A percentile compares a stretch with the other conserved stretches of the same genome.
phyloP scores from a whole-genome alignment of 2,329 filamentous ascomycete species.

The Aureobasidium melanogenum region DNA sequence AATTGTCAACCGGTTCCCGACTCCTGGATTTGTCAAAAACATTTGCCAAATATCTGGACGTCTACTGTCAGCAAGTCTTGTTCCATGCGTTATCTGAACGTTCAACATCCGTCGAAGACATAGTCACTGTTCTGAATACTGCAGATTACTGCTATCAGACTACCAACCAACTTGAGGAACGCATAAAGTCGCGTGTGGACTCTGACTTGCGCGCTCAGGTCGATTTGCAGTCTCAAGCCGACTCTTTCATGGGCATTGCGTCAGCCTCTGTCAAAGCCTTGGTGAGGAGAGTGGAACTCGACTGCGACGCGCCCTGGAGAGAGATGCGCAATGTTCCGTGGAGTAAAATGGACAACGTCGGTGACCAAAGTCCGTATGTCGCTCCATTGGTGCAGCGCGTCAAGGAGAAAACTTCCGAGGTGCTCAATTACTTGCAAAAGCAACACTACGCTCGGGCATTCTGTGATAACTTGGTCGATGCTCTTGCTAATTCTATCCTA shows the following conservation, averaged over 20 bases:
- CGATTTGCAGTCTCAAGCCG: conserved; percentile 85
- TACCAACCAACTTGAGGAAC: conserved; percentile 87
- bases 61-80: conserved; percentile 89
- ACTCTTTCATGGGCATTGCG: conserved; percentile 91
- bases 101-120: conserved; percentile 60
- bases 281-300: conserved; percentile 72
- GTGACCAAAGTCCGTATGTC: conserved; percentile 89
- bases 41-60: conserved; percentile 86
- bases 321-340: conserved; percentile 97
- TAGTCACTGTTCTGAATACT: conserved; percentile 83
- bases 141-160: conserved; percentile 96
- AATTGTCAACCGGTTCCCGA: conserved; percentile 83
- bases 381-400: conserved; percentile 67
- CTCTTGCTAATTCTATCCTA: conserved; percentile 70
- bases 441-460: conserved; percentile 91
- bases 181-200: conserved; percentile 85
- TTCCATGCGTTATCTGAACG: conserved; percentile 60
- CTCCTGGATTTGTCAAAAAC: conserved; percentile 76
- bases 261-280: conserved; percentile 76
- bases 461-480: conserved; percentile 90
- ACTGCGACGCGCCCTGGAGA: conserved; percentile 80
- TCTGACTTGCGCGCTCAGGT: conserved; percentile 64
- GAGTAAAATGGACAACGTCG: conserved; percentile 86
- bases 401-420: conserved; percentile 62
- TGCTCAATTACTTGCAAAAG: conserved; percentile 71